A percentile compares a stretch with the other conserved stretches of the same genome.
Conservation (phyloP, 345 rosid species). For the Gossypium mustelinum region DNA sequence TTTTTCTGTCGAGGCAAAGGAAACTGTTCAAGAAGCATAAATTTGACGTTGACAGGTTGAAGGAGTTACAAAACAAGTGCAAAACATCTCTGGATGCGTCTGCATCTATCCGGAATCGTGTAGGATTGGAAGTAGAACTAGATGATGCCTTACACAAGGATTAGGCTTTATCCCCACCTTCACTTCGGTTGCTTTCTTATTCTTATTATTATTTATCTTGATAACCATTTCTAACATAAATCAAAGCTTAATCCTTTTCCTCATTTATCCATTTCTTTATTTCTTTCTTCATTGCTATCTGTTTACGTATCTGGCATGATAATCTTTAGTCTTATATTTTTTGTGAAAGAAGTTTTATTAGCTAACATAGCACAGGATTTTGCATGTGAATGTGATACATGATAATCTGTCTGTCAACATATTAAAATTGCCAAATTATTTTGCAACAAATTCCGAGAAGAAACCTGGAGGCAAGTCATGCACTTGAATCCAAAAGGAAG, state of each 20-base stretch:
- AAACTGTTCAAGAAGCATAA: slow-evolving; percentile 53
- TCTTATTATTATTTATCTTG: background rate
- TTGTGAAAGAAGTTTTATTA: too few relatives aligned
- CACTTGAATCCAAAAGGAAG: too few relatives aligned
- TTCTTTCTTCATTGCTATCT: too few relatives aligned
- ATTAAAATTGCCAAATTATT: background rate
- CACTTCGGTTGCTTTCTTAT: background rate
- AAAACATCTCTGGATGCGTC: slow-evolving; percentile 40
- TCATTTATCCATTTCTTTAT: too few relatives aligned
- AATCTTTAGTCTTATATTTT: too few relatives aligned
- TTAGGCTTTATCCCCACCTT: slow-evolving; percentile 12
- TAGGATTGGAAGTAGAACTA: slow-evolving; percentile 61
- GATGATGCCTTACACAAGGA: slow-evolving; percentile 64
- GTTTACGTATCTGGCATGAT: too few relatives aligned
- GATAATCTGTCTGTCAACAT: background rate
- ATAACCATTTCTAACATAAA: background rate
- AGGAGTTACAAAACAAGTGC: slow-evolving; percentile 67
- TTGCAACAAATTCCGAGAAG: too few relatives aligned
- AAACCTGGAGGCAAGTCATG: too few relatives aligned
- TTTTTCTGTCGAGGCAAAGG: slow-evolving; percentile 82
- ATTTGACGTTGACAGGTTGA: slow-evolving; percentile 62
- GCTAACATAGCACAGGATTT: too few relatives aligned
- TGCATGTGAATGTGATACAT: too few relatives aligned
- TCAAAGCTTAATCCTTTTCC: too few relatives aligned
- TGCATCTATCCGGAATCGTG: slow-evolving; percentile 50